Evolutionary conservation across 2,329 filamentous ascomycete genomes (phyloP).

Genomic region (Ophiostoma piceae): DNA sequence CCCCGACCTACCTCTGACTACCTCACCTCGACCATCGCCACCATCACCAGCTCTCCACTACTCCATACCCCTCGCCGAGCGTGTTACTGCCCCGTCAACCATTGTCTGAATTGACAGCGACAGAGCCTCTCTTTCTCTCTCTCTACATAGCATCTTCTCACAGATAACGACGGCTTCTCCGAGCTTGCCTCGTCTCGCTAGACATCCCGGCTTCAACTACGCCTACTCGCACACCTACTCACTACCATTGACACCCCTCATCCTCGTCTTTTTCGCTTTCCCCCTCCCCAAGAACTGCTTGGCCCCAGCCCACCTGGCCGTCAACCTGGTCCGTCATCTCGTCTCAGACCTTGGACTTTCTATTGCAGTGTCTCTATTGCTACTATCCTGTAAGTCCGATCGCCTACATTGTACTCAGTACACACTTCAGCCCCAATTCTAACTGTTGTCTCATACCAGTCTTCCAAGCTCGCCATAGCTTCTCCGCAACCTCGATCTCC

Average conservation of each 20-base stretch:
- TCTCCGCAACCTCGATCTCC: not conserved
- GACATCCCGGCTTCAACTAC: not conserved
- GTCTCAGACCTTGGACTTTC: not conserved
- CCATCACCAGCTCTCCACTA: slow-evolving; percentile 12
- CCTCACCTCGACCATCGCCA: not conserved
- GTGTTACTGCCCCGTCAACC: not conserved
- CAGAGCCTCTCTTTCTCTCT: not conserved
- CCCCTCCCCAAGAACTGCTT: slow-evolving; percentile 5
- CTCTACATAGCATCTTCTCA: no score
- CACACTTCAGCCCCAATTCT: not conserved
- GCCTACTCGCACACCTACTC: not conserved
- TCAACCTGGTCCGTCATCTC: not conserved
- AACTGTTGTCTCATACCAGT: slow-evolving; percentile 1
- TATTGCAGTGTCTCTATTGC: not conserved
- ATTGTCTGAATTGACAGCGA: not conserved
- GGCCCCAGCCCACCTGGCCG: not conserved
- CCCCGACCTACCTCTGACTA: not conserved
- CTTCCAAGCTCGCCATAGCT: not conserved
- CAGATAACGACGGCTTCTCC: not conserved
- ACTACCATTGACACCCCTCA: not conserved
- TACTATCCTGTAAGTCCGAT: not conserved
- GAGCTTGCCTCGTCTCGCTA: not conserved
- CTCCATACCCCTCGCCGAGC: not conserved
- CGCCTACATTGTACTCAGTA: not conserved
- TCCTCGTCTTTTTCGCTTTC: not conserved